Evolutionary conservation across 441 rosid genomes (phyloP), one percentile per base, ranked within the genome.

Genomic region (Rhodomyrtus psidioides): DNA sequence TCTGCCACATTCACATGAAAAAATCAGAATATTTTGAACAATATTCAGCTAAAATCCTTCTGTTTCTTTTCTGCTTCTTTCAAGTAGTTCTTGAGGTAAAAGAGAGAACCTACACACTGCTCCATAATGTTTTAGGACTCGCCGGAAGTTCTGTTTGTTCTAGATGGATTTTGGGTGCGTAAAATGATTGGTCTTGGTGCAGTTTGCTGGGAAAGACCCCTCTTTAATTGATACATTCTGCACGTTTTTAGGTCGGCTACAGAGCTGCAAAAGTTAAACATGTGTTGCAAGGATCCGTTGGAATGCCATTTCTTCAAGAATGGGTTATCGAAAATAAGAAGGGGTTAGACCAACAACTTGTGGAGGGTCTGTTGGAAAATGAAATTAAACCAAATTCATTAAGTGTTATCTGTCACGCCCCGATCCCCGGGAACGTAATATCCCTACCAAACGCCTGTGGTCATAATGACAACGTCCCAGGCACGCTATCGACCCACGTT

Each of bases 201-300:
- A n/a, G 6, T 58, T 58, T 13, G 30, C 15, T 3, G 3, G 30
- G 30, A 58, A 6, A 58, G 62, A 12, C 7, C 30, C 12, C 17
- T n/a, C 28, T 26, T n/a, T 6, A 58, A n/a, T 12, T 58, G 30
- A 58, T 24, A 24, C 3, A 28, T 58, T 58, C 14, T 13, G 62
- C 2, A 58, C 30, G n/a, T 58, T 58, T 24, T 58, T 6, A 58
- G 62, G 9, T 58, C 16, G 30, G 62, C 30, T 58, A 58, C 62
- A 2, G 30, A 2, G 62, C 62, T 24, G 28, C 16, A n/a, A 58
- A 58, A 58, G 62, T n/a, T 58, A 12, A 2, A 2, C 27, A 58
- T n/a, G 15, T 58, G 17, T n/a, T 58, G 62, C 0, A 0, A 58
- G 2, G 30, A 58, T 26, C 62, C 6, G 0, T 1, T 2, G 30